Evolutionary conservation across 2,329 filamentous ascomycete species (phyloP).

Genomic region (Alternaria angustiovoidea): DNA sequence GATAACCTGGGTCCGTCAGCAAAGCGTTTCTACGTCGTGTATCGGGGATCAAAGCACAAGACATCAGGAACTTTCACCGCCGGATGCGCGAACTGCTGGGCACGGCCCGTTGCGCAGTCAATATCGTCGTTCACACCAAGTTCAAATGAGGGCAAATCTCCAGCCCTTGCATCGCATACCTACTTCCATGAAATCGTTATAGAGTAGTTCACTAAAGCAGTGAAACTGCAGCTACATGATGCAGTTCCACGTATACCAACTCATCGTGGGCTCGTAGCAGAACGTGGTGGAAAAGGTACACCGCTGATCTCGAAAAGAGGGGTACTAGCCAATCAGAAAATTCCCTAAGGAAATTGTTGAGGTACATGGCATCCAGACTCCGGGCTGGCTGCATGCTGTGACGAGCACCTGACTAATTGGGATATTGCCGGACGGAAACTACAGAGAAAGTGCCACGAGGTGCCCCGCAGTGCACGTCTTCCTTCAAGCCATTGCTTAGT

Average conservation of each 20-base stretch:
- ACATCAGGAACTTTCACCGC: constrained; percentile 32
- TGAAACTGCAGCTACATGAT: constrained; percentile 10
- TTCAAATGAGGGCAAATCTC: constrained; percentile 1
- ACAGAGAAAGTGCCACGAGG: constrained; percentile 25
- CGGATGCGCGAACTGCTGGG: constrained; percentile 19
- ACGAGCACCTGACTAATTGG: constrained; percentile 44
- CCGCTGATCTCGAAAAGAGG: constrained; percentile 39
- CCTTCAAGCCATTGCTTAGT: constrained; percentile 9
- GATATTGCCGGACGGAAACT: constrained; percentile 23
- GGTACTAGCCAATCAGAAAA: constrained; percentile 39
- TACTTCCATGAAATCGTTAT: constrained; percentile 7
- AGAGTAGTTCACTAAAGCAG: constrained; percentile 3
- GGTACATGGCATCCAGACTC: constrained; percentile 36
- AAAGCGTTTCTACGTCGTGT: neutral
- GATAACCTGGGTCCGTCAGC: constrained; percentile 10
- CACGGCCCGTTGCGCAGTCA: constrained; percentile 18
- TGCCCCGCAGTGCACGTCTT: constrained; percentile 20
- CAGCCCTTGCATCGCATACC: constrained; percentile 10
- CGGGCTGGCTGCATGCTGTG: constrained; percentile 33
- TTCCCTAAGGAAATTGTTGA: constrained; percentile 35
- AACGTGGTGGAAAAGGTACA: constrained; percentile 35
- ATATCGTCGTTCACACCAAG: constrained; percentile 9
- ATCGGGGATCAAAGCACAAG: constrained; percentile 22
- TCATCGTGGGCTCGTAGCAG: constrained; percentile 36
- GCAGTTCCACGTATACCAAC: constrained; percentile 34